Evolutionary conservation across 176 grass and related monocot species (phyloP).

Genomic region (Secale cereale): DNA sequence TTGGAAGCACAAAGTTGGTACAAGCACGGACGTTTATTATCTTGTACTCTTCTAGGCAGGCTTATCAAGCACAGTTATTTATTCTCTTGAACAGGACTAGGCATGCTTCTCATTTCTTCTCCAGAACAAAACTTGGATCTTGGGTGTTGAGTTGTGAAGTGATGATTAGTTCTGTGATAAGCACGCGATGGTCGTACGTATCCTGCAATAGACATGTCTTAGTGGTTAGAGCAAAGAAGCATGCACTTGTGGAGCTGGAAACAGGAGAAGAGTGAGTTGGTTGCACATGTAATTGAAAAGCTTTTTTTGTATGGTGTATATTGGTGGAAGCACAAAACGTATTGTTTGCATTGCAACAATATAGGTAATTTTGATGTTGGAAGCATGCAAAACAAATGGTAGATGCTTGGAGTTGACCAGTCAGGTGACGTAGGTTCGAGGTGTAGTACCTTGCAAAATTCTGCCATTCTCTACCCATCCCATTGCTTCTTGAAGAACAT

Average conservation of each 20-base stretch:
- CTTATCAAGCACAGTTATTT: neutral
- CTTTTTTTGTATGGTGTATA: too few species aligned
- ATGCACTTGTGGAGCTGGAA: too few species aligned
- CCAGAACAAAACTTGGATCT: neutral
- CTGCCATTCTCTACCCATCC: neutral
- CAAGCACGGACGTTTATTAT: too few species aligned
- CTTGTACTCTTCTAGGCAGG: too few species aligned
- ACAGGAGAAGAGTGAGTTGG: too few species aligned
- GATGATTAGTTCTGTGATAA: neutral
- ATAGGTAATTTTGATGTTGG: too few species aligned
- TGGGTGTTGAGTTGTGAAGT: neutral
- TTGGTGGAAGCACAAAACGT: too few species aligned
- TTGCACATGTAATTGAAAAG: too few species aligned
- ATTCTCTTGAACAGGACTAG: neutral
- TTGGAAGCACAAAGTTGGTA: too few species aligned
- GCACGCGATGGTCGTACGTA: neutral
- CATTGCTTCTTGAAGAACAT: neutral
- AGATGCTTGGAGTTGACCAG: neutral
- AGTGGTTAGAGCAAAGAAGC: too few species aligned
- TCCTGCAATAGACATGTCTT: neutral
- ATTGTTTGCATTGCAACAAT: too few species aligned
- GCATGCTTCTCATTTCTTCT: neutral
- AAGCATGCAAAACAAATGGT: neutral
- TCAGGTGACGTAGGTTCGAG: too few species aligned
- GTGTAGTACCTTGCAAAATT: neutral